Base-by-base conservation (phyloP, 2,329 filamentous ascomycete species). In the Drechslerella dactyloides region DNA sequence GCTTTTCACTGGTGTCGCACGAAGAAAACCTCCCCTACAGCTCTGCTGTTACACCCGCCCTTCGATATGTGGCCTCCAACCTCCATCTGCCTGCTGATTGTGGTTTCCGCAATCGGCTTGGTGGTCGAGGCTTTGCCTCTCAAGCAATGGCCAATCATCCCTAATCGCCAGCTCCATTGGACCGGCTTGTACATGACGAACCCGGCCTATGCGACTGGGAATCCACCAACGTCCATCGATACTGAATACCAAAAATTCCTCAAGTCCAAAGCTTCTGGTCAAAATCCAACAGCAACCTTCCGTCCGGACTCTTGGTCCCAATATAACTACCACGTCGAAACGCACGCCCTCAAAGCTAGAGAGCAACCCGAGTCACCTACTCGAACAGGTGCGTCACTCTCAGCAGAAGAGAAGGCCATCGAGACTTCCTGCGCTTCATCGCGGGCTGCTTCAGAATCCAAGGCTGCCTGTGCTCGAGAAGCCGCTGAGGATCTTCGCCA, bases 271-370 rank as follows among this genome's bases (percentile, higher is more conserved):
- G 66, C 54, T 3, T 35, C 59, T 13, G 54, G 59, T 11, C 21
- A 55, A 21, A 27, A 63, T 21, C 59, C 66, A 23, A 53, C 21
- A 6, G 37, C 48, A 42, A 63, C 59, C 19, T 63, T 59, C 19
- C 58, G 54, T 44, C 66, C 66, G 4, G 54, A 60, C 33, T 70
- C 59, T 13, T 70, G 66, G 66, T 64, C 66, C 1, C 42, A 56
- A 19, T 70, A 59, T 30, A 70, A 64, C 30, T 48, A 60, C n/a
- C 66, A 60, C n/a, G 40, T 64, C 21, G 55, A 59, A 40, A 56
- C 53, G 10, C 64, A 51, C 15, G 8, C 3, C 11, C 13, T 48
- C 8, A 4, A 61, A 13, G 30, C 42, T n/a, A 53, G 33, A 27
- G 52, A 57, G 13, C 46, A 61, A 23, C 13, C 33, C 8, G 17